Percentiles rank a stretch among this genome's conserved stretches.
phyloP scores from a whole-genome alignment of 345 rosid species.

The Gossypium ekmanianum region DNA sequence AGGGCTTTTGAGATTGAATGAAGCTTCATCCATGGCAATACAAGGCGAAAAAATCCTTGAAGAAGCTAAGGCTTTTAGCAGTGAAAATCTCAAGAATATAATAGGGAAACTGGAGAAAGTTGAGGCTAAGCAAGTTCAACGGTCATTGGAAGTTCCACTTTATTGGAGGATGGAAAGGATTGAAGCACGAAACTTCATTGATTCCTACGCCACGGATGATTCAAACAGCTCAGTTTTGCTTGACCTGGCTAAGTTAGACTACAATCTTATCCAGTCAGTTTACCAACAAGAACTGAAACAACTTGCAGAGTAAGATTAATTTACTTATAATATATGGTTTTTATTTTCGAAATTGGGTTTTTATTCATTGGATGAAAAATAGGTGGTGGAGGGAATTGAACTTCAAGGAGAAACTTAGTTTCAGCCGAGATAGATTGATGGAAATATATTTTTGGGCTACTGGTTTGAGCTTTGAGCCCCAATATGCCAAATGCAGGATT shows the following conservation, averaged over 20 bases:
- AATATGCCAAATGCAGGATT: conserved; percentile 23
- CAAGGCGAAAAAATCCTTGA: not conserved
- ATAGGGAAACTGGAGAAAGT: not conserved
- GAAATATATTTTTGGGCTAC: conserved; percentile 36
- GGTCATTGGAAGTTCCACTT: not conserved
- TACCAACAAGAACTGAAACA: not conserved
- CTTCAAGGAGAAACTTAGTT: too few species aligned
- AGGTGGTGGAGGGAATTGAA: too few species aligned
- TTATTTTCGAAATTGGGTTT: too few species aligned
- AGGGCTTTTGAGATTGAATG: not conserved
- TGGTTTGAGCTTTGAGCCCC: conserved; percentile 30
- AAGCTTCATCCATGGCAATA: not conserved
- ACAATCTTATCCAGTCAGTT: not conserved
- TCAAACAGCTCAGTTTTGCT: not conserved
- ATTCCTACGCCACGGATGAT: not conserved
- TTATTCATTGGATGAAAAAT: too few species aligned
- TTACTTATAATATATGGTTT: not conserved
- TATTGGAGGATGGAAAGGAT: conserved; percentile 8
- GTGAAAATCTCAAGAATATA: not conserved
- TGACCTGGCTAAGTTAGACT: not conserved
- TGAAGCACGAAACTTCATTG: not conserved
- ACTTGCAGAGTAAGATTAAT: not conserved
- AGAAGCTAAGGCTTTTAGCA: not conserved
- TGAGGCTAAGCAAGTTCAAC: not conserved
- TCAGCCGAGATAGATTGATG: conserved; percentile 30